Base-by-base conservation (phyloP, 345 rosid species). In the Lepidium africanum region DNA sequence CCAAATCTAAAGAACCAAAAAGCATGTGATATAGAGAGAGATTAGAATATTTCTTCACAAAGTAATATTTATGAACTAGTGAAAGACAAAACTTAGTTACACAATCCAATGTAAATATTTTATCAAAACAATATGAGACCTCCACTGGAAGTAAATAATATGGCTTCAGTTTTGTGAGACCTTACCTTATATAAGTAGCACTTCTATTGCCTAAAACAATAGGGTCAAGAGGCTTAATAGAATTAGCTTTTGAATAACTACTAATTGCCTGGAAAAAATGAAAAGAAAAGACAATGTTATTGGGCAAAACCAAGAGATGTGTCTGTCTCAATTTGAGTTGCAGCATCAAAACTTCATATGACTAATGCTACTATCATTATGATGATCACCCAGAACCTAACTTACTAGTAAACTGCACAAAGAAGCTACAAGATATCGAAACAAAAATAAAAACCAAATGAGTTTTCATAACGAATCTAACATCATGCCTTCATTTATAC, bases 201-300 rank as follows among this genome's bases (percentile, higher is more conserved):
- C 94, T 75, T 62, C 98, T 82, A 78, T 88, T 93, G 63, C 89
- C 78, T 56, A 93, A 89, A 76, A 93, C 84, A 71, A 87, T 47
- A 69, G 88, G 86, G 74, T 93, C 94, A 67, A 68, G 71, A 10
- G 92, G 88, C 74, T 87, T 90, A 56, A 93, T 71, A 49, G 76
- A 80, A 70, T 82, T 82, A 61, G 98, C 98, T 72, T 85, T 88
- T 16, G 96, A 80, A 80, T 85, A 93, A 75, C 61, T 79, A 67
- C 77, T 78, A 75, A 90, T 84, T 6, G 98, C 91, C 98, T 90
- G 80, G 61, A 55, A 33, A 57, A 59, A 70, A 73, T 25, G 27
- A 25, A 25, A 2, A 25, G 27, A 69, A 16, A 67, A 65, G 38
- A 47, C 1, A 14, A 40, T 3, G 16, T 56, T 49, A 49, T 41